These are phyloP conservation scores for Massospora cicadina DNA, from an alignment of 371 early-diverging fungal genomes.

Conservation along the genomic window DNA sequence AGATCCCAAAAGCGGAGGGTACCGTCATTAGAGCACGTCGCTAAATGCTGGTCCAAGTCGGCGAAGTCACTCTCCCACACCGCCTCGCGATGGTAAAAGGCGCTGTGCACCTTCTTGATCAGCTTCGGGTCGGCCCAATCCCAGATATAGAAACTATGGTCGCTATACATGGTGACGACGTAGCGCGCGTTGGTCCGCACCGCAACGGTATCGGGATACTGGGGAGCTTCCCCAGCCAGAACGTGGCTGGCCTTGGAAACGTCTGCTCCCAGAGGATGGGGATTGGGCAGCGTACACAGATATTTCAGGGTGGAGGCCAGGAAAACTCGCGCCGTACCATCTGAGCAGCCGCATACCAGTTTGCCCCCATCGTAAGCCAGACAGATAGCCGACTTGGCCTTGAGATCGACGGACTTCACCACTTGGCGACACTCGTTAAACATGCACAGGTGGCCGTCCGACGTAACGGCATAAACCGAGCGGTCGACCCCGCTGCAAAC, in stretches of 20 bases:
- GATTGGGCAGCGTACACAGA: constrained; percentile 47
- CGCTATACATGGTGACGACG: constrained; percentile 18
- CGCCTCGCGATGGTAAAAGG: constrained; percentile 56
- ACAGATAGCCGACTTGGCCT: constrained; percentile 45
- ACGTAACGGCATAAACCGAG: constrained; percentile 33
- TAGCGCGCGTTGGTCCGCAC: constrained; percentile 23
- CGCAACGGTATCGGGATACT: constrained; percentile 42
- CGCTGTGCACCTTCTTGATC: constrained; percentile 42
- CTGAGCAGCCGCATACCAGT: constrained; percentile 53
- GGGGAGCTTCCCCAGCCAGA: constrained; percentile 15
- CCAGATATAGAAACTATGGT: constrained; percentile 56
- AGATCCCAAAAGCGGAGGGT: constrained; percentile 68
- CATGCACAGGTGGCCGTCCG: constrained; percentile 42
- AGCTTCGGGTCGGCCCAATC: constrained; percentile 42
- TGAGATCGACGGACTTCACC: constrained; percentile 65
- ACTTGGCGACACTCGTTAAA: constrained; percentile 43
- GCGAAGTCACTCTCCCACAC: constrained; percentile 72
- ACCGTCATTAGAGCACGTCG: constrained; percentile 60
- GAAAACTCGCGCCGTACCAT: constrained; percentile 55
- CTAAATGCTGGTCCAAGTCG: constrained; percentile 31
- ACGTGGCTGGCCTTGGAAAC: constrained; percentile 13
- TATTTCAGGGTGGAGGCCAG: constrained; percentile 45
- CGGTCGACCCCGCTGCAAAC: constrained; percentile 23
- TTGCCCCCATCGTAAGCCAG: constrained; percentile 35
- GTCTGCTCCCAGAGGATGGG: constrained; percentile 43